Conservation (phyloP, 768 basidiomycete species). For the Boletellus ananiceps region DNA sequence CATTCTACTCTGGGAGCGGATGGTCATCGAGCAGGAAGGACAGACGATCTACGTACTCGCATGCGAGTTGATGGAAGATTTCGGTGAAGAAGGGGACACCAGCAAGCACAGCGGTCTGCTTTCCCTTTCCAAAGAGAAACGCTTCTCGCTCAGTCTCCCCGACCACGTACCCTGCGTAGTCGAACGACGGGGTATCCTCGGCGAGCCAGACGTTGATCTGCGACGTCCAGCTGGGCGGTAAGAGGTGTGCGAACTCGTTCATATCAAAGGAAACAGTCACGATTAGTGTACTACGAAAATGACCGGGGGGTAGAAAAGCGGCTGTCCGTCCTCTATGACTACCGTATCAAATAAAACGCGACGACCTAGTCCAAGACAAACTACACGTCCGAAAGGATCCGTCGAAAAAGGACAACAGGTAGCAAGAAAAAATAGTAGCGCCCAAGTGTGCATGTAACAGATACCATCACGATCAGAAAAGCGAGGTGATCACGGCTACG, state of each 20-base stretch:
- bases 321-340: neutral
- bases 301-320: neutral
- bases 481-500: slow-evolving; percentile 28
- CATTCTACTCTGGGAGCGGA: slow-evolving; percentile 72
- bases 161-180: slow-evolving; percentile 95
- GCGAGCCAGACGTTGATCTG: slow-evolving; percentile 79
- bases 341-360: neutral
- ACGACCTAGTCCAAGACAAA: neutral
- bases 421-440: neutral
- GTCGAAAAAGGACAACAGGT: neutral
- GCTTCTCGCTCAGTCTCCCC: slow-evolving; percentile 86
- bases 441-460: neutral
- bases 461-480: slow-evolving; percentile 14
- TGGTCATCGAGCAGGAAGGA: neutral
- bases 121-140: slow-evolving; percentile 86
- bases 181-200: slow-evolving; percentile 94
- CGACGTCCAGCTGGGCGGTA: slow-evolving; percentile 89
- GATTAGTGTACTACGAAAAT: neutral
- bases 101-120: slow-evolving; percentile 72
- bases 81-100: slow-evolving; percentile 96
- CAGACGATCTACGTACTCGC: slow-evolving; percentile 61
- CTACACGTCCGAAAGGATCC: neutral
- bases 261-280: slow-evolving; percentile 6
- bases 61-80: slow-evolving; percentile 83
- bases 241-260: slow-evolving; percentile 53